These are phyloP conservation scores for Tanacetum coccineum DNA, from an alignment of 129 eudicot genomes.

Conservation along the genomic window DNA sequence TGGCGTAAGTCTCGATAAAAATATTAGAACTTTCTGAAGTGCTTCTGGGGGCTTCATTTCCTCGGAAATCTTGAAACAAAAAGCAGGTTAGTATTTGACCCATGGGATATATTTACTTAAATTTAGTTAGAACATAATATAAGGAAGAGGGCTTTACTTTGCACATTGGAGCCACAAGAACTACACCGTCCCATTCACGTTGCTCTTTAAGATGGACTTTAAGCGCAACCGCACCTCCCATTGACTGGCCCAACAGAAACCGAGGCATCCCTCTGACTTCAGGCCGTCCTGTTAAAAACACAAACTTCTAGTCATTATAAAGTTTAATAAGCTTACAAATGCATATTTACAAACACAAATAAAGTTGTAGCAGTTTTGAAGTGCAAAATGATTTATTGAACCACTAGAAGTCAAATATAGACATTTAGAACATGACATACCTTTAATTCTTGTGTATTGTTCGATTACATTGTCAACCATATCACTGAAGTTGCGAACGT, in stretches of 20 bases:
- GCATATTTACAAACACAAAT: background rate
- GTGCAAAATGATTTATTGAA: slow-evolving; percentile 9
- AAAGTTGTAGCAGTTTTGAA: background rate
- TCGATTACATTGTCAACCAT: slow-evolving; percentile 81
- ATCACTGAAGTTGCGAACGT: slow-evolving; percentile 55
- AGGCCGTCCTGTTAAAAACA: slow-evolving; percentile 54
- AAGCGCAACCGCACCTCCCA: slow-evolving; percentile 95
- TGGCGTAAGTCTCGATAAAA: slow-evolving; percentile 60
- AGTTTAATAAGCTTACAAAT: background rate
- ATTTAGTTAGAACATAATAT: background rate
- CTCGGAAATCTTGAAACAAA: slow-evolving; percentile 71
- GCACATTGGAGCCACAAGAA: slow-evolving; percentile 96
- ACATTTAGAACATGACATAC: slow-evolving; percentile 29
- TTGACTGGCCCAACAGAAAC: slow-evolving; percentile 86
- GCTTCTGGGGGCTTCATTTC: slow-evolving; percentile 81
- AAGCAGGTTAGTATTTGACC: slow-evolving; percentile 20
- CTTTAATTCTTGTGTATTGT: slow-evolving; percentile 76
- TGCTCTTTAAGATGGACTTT: slow-evolving; percentile 77
- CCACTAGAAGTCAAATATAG: slow-evolving; percentile 13
- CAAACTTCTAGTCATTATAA: slow-evolving; percentile 1
- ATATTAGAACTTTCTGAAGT: slow-evolving; percentile 48
- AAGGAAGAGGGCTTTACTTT: slow-evolving; percentile 47
- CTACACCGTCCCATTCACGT: slow-evolving; percentile 80
- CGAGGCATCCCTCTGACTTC: slow-evolving; percentile 78
- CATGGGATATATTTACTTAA: background rate